A percentile compares a stretch with the other conserved stretches of the same genome.
These are phyloP conservation scores for Blastomyces gilchristii DNA, from an alignment of 2,329 filamentous ascomycete genomes.

Conservation along the genomic window DNA sequence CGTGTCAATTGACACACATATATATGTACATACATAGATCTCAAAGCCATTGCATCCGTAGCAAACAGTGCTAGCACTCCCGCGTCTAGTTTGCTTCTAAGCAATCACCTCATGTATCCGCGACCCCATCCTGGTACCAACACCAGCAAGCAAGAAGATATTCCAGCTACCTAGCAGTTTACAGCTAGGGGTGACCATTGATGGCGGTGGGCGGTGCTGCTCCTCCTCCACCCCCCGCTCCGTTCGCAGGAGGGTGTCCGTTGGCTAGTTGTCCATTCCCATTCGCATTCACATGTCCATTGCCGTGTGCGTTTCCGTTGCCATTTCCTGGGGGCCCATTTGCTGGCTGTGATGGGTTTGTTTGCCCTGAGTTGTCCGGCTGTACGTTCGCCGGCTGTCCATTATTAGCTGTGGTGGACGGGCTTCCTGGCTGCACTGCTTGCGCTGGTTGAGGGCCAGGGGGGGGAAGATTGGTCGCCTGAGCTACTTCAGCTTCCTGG, in stretches of 20 bases:
- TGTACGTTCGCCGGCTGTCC: neutral
- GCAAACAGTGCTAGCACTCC: neutral
- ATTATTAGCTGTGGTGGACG: neutral
- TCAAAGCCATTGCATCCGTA: neutral
- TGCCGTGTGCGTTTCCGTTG: neutral
- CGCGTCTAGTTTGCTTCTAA: neutral
- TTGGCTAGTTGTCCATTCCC: neutral
- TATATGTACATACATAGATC: neutral
- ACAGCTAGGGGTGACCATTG: neutral
- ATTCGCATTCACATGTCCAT: neutral
- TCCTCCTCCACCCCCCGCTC: neutral
- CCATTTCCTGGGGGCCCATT: neutral
- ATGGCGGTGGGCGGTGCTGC: neutral
- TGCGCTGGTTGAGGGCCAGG: slow-evolving; percentile 1
- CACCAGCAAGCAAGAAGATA: neutral
- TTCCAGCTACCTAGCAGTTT: neutral
- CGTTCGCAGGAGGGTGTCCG: neutral
- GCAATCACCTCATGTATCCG: neutral
- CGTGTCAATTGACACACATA: neutral
- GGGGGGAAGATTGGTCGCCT: neutral
- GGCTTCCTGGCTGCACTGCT: neutral
- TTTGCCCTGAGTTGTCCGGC: neutral
- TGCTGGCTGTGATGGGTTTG: neutral
- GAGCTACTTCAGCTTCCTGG: neutral
- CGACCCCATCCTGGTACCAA: neutral